Evolutionary conservation across 805 yeast species (phyloP), one percentile per base, ranked within the genome.

Genomic region (Candida verbasci): DNA sequence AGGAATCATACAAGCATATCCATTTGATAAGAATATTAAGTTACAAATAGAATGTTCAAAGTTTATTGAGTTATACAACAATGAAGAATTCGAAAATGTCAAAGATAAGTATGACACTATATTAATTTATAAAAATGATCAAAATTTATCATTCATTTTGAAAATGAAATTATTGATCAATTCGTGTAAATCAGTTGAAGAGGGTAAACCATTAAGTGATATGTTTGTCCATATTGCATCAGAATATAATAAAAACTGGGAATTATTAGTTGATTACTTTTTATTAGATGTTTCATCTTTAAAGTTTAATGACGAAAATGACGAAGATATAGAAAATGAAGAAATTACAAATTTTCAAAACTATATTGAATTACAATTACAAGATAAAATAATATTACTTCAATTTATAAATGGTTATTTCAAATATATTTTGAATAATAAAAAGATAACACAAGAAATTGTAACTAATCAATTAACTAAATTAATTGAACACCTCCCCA

Each of bases 21-120:
- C 36, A 11, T 20, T 31, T 26, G 35, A 29, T 4, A 27, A 21
- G 1, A 23, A 42, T 7, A 44, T 47, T 4, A 70, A 56, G 42
- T 38, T 70, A 12, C 55, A 50, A 30, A 45, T 61, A 14, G 81
- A 82, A 35, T 62, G 79, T 9, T 75, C 82, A 9, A 76, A 65
- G 41, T 78, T 85, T 45, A 56, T 81, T 15, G 56, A 68, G 6
- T 43, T 60, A 6, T 67, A 71, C 17, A 75, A 72, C 37, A 47
- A 47, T 6, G 75, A 72, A 12, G 52, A 55, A 15, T 15, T 7
- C 5, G 17, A 31, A 12, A 6, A 25, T 4, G 52, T 61, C 6
- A 48, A 53, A 6, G 72, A 29, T 16, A 45, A 31, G 15, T 31
- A 16, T 24, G 18, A 16, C 3, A 9, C 21, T 9, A 23, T 31